Evolutionary conservation across 139 green algal species (phyloP).

Genomic region (Micromonas pusilla): DNA sequence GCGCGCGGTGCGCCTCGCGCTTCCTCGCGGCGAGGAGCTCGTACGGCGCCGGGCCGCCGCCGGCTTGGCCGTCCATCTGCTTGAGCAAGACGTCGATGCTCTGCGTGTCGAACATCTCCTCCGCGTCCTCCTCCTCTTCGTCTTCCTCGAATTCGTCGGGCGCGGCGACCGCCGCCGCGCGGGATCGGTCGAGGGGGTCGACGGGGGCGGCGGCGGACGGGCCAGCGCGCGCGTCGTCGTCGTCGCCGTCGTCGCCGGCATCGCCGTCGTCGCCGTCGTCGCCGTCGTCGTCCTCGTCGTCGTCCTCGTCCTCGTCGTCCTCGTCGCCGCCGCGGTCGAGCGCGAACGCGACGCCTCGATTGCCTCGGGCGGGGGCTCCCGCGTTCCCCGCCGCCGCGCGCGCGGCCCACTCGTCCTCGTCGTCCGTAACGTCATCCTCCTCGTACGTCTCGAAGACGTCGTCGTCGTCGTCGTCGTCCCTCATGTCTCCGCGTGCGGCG

Average conservation of each 20-base stretch:
- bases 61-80: too few relatives aligned
- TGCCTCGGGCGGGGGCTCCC: too few relatives aligned
- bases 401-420: neutral
- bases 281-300: neutral
- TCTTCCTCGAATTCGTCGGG: neutral
- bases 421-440: neutral
- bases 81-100: neutral
- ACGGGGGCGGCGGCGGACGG: neutral
- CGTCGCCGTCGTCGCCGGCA: neutral
- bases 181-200: neutral
- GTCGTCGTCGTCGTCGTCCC: neutral
- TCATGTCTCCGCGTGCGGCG: neutral
- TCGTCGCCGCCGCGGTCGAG: neutral
- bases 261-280: neutral
- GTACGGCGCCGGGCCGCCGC: neutral
- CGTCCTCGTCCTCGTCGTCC: conserved; percentile 1
- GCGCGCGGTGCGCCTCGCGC: neutral
- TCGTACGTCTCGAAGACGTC: neutral
- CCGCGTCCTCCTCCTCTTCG: neutral
- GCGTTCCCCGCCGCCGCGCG: neutral
- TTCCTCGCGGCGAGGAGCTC: neutral
- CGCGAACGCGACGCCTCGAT: neutral
- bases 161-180: too few relatives aligned
- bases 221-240: neutral
- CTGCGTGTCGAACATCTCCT: neutral